Percentiles rank a stretch among this genome's conserved stretches.
Conservation (phyloP, 441 rosid species). For the Populus hybrid region DNA sequence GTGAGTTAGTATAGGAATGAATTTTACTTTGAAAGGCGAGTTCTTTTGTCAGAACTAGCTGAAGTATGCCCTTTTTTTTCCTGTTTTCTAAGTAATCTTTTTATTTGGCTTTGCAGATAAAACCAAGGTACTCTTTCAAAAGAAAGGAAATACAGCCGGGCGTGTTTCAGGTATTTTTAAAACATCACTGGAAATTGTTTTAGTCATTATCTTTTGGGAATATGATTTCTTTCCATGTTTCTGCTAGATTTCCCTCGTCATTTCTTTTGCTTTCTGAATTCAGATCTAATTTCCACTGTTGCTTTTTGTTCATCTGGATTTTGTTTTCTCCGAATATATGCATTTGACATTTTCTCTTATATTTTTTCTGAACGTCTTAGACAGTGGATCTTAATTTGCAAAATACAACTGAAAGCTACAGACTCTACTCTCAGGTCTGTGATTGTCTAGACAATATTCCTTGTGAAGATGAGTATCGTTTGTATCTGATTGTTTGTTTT, state of each 20-base stretch:
- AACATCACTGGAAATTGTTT: slow-evolving; percentile 5
- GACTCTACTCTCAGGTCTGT: slow-evolving; percentile 82
- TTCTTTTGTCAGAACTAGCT: slow-evolving; percentile 13
- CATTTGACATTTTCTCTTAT: slow-evolving; percentile 5
- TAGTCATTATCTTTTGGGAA: not conserved
- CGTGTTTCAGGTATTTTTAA: slow-evolving; percentile 76
- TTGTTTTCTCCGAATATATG: not conserved
- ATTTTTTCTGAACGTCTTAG: slow-evolving; percentile 40
- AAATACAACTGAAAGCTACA: slow-evolving; percentile 92
- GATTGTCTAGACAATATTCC: slow-evolving; percentile 11
- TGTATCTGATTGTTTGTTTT: slow-evolving; percentile 20
- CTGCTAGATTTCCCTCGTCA: not conserved
- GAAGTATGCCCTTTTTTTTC: not conserved
- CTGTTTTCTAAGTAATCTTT: no score
- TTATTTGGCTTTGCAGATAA: slow-evolving; percentile 58
- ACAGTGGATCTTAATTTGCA: slow-evolving; percentile 77
- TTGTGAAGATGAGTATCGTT: slow-evolving; percentile 12
- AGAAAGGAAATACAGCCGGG: slow-evolving; percentile 90
- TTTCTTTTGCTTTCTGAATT: not conserved
- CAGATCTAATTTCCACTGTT: slow-evolving; percentile 1
- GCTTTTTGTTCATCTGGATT: not conserved
- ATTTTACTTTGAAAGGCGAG: slow-evolving; percentile 9
- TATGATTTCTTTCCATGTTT: not conserved
- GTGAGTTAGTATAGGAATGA: slow-evolving; percentile 42
- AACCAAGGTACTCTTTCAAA: slow-evolving; percentile 95